Evolutionary conservation across 2,329 filamentous ascomycete genomes (phyloP).

Genomic region (Ustulina deusta): DNA sequence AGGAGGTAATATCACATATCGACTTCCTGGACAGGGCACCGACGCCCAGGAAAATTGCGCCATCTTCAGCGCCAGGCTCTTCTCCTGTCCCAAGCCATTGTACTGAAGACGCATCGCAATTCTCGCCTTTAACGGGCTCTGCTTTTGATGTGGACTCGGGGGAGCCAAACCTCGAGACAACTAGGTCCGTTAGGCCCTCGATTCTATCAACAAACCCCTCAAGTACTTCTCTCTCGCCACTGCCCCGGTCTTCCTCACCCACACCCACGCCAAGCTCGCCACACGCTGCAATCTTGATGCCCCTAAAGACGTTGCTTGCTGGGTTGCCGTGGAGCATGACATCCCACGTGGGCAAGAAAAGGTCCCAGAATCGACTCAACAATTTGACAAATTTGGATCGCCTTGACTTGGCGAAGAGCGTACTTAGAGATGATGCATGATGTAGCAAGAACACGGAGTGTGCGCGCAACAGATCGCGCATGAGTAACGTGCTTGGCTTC

Average conservation of each 20-base stretch:
- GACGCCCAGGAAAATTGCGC: conserved; percentile 85
- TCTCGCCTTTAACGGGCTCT: conserved; percentile 49
- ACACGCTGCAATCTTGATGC: conserved; percentile 87
- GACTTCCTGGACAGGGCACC: conserved; percentile 79
- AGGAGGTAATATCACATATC: conserved; percentile 78
- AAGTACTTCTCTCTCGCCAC: conserved; percentile 90
- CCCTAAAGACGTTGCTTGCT: conserved; percentile 79
- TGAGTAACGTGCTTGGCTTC: conserved; percentile 80
- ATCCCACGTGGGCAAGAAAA: conserved; percentile 80
- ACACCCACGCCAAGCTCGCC: conserved; percentile 95
- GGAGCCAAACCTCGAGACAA: conserved; percentile 85
- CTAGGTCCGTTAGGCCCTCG: conserved; percentile 86
- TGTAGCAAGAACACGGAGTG: conserved; percentile 89
- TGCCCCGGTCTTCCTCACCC: conserved; percentile 94
- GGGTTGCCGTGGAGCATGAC: conserved; percentile 92
- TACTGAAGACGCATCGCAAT: conserved; percentile 45
- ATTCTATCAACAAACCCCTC: conserved; percentile 86
- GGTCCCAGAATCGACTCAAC: conserved; percentile 84
- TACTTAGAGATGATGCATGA: conserved; percentile 79
- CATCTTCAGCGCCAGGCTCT: conserved; percentile 78
- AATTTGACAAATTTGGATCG: conserved; percentile 77
- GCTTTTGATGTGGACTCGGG: conserved; percentile 49
- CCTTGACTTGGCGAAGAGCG: conserved; percentile 73
- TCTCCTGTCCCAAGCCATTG: conserved; percentile 81
- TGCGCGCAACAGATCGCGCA: conserved; percentile 84